phyloP scores from a whole-genome alignment of 257 asterid species.

The Mitragyna speciosa region DNA sequence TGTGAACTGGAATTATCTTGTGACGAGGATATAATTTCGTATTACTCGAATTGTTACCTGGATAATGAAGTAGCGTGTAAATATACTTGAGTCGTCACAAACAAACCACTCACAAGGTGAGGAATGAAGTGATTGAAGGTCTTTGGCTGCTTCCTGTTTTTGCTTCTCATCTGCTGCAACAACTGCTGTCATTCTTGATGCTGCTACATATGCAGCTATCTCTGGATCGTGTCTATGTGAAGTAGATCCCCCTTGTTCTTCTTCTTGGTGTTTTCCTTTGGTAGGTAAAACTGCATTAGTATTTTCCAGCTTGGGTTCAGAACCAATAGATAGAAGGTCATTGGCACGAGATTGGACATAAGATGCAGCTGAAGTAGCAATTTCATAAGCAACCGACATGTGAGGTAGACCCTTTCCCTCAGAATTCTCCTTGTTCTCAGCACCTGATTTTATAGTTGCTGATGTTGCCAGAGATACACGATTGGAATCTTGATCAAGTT shows the following conservation, averaged over 20 bases:
- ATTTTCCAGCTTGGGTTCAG: conserved; percentile 23
- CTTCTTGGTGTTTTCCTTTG: conserved; percentile 12
- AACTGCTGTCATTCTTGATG: conserved; percentile 82
- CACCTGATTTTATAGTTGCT: conserved; percentile 1
- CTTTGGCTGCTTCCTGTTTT: conserved; percentile 74
- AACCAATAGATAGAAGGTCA: conserved; percentile 33
- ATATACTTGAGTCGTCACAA: conserved; percentile 66
- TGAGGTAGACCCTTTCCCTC: conserved; percentile 28
- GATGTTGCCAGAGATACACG: conserved; percentile 11
- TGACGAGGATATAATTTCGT: too few relatives aligned
- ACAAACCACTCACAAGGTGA: conserved; percentile 93
- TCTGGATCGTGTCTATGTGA: conserved; percentile 40
- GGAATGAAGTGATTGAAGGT: conserved; percentile 76
- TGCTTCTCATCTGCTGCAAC: conserved; percentile 79
- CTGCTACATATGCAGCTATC: conserved; percentile 76
- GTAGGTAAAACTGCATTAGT: background rate
- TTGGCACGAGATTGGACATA: conserved; percentile 59
- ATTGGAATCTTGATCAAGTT: conserved; percentile 43
- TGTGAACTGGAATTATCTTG: background rate
- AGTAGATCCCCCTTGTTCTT: conserved; percentile 23
- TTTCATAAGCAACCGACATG: conserved; percentile 63
- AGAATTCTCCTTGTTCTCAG: conserved; percentile 17
- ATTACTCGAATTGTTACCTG: conserved; percentile 46
- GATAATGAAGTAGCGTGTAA: conserved; percentile 71
- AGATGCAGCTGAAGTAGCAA: conserved; percentile 81